phyloP scores from a whole-genome alignment of 2,329 filamentous ascomycete genomes.

The Lachnellula suecica region DNA sequence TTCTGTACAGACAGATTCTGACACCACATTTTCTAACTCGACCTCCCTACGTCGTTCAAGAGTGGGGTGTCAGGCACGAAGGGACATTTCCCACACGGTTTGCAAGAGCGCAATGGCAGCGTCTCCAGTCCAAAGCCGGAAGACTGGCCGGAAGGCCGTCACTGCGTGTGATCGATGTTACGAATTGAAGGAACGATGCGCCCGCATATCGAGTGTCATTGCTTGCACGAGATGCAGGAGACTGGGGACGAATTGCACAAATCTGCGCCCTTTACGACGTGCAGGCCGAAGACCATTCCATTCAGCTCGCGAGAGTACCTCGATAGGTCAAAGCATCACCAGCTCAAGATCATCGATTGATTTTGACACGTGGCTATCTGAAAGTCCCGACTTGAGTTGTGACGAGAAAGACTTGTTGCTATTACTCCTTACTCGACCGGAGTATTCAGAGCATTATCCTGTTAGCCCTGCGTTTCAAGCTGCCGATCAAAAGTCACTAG shows the following conservation, averaged over 20 bases:
- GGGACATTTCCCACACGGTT: too few relatives aligned
- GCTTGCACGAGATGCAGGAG: conserved; percentile 22
- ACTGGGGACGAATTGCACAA: conserved; percentile 18
- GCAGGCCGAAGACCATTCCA: conserved; percentile 20
- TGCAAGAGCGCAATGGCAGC: not conserved
- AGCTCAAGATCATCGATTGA: not conserved
- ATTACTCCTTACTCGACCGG: conserved; percentile 23
- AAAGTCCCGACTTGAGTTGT: conserved; percentile 8
- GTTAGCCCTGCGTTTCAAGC: conserved; percentile 24
- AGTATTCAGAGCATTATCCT: conserved; percentile 22
- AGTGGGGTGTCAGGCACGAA: too few relatives aligned
- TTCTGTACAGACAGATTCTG: too few relatives aligned
- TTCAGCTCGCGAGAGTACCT: not conserved
- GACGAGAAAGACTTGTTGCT: conserved; percentile 25
- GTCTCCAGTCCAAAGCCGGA: not conserved
- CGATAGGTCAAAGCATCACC: not conserved
- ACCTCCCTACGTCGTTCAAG: too few relatives aligned
- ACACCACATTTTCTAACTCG: too few relatives aligned
- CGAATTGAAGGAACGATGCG: conserved; percentile 26
- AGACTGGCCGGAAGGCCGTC: conserved; percentile 1
- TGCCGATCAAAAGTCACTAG: conserved; percentile 18
- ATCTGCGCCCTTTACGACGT: conserved; percentile 19
- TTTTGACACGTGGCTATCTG: conserved; percentile 5
- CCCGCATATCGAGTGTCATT: conserved; percentile 4
- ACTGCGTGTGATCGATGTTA: conserved; percentile 28